Evolutionary conservation across 2,329 filamentous ascomycete genomes (phyloP), one percentile per base, ranked within the genome.

Genomic region (Aaosphaeria pasadenensis): DNA sequence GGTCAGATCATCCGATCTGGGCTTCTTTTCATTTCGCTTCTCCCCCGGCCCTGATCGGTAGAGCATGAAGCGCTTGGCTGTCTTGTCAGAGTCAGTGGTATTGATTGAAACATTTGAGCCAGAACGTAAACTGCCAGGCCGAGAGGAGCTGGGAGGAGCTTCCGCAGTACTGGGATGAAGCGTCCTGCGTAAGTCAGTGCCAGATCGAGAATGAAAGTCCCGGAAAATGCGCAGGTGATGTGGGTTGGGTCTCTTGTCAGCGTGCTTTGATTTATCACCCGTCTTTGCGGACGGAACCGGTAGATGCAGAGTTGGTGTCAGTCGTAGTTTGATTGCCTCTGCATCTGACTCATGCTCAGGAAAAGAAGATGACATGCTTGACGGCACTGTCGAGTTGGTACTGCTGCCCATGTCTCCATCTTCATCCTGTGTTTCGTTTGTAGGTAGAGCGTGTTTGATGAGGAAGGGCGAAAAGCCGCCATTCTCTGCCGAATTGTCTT

Each of bases 1-100:
- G 7, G 90, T 94, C 39, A 99, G 77, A 65, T 99, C 95, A 64
- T 99, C 94, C 1, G 87, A 87, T 5, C 83, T 80, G 50, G 84
- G 81, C 47, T 86, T 82, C 44, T 83, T 81, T 49, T 81, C 66
- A 64, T 48, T 71, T 68, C 57, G 78, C 73, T 66, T 78, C 71
- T 57, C 79, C 71, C 60, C 54, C 5, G 62, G 65, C 11, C 76
- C 72, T 45, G 69, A 55, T 52, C 73, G 56, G 71, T 65, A 63
- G 30, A 71, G 58, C 2, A 53, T 53, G 48, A 71, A 70, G 11
- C 69, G 65, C 55, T 71, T 73, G 11, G 62, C 56, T 2, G 62
- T 62, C 30, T 72, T 67, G 30, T 65, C 62, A 1, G 64, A 59
- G 30, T 66, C 64, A 6, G 56, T 58, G 4, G 57, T 49, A 3